These are phyloP conservation scores for Thraustotheca clavata DNA, from an alignment of 352 stramenopile species.

Conservation along the genomic window DNA sequence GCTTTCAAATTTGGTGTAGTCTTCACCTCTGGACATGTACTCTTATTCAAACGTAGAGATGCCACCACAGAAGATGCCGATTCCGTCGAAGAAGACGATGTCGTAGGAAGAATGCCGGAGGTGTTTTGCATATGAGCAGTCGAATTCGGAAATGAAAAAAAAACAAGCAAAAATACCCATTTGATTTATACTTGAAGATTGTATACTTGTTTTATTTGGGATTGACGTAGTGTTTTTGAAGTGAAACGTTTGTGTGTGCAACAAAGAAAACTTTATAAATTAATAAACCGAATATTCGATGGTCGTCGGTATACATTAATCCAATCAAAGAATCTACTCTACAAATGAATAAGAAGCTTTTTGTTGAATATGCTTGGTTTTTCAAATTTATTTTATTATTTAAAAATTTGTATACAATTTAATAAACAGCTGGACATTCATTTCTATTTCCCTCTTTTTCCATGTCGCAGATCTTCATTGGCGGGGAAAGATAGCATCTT, in stretches of 20 bases:
- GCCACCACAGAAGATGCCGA: background rate
- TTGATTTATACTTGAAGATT: background rate
- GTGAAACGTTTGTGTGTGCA: constrained; percentile 22
- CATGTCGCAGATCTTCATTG: no score
- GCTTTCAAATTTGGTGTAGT: background rate
- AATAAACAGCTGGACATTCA: no score
- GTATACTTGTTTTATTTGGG: constrained; percentile 7
- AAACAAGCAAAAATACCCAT: background rate
- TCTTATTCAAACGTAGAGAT: background rate
- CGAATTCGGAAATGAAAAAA: constrained; percentile 21
- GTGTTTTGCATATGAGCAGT: constrained; percentile 18
- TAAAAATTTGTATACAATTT: no score
- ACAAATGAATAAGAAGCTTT: constrained; percentile 2
- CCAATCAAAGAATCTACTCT: background rate
- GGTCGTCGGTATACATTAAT: no score
- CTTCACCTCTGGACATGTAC: background rate
- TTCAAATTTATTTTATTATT: no score
- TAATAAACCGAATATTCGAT: constrained; percentile 10
- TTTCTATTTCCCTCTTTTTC: no score
- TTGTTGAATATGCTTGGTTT: background rate
- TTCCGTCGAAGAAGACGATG: constrained; percentile 1
- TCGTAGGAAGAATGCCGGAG: constrained; percentile 18
- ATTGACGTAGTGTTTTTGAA: constrained; percentile 10
- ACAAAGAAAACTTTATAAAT: constrained; percentile 14
- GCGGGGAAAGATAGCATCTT: no score